A percentile compares a stretch with the other conserved stretches of the same genome.
Conservation (phyloP, 176 grass and related monocot genomes). For the Chloris gayana region DNA sequence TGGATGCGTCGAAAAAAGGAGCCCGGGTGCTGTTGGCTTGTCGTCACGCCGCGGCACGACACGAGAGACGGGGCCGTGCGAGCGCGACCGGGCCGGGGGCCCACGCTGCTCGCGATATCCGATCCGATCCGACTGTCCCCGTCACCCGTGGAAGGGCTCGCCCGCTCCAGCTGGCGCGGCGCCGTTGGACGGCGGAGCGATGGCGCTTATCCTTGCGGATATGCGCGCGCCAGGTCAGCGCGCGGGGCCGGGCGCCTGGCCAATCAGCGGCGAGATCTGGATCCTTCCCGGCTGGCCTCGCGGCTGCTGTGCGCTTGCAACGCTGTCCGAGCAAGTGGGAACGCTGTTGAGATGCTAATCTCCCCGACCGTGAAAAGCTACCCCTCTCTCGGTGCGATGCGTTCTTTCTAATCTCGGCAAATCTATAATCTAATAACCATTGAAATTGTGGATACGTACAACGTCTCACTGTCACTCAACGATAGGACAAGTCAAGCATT, state of each 20-base stretch:
- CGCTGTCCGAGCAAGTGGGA: not conserved
- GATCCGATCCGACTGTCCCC: not conserved
- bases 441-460: not conserved
- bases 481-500: not conserved
- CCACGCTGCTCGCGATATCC: not conserved
- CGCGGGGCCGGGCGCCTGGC: no score
- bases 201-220: conserved; percentile 40
- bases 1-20: not conserved
- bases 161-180: conserved; percentile 1
- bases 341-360: not conserved
- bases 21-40: conserved; percentile 6
- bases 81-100: not conserved
- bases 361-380: not conserved
- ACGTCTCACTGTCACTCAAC: not conserved
- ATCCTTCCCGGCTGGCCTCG: conserved; percentile 4
- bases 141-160: not conserved
- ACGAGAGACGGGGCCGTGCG: not conserved
- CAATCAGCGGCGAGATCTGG: conserved; percentile 28
- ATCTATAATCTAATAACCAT: not conserved
- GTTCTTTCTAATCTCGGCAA: not conserved
- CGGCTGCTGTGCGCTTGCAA: not conserved
- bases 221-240: conserved; percentile 36
- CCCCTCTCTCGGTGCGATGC: no score
- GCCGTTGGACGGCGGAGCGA: not conserved
- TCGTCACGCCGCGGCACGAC: not conserved